Evolutionary conservation across 148 eudicot species (phyloP).

Genomic region (Nepenthes mirabilis): DNA sequence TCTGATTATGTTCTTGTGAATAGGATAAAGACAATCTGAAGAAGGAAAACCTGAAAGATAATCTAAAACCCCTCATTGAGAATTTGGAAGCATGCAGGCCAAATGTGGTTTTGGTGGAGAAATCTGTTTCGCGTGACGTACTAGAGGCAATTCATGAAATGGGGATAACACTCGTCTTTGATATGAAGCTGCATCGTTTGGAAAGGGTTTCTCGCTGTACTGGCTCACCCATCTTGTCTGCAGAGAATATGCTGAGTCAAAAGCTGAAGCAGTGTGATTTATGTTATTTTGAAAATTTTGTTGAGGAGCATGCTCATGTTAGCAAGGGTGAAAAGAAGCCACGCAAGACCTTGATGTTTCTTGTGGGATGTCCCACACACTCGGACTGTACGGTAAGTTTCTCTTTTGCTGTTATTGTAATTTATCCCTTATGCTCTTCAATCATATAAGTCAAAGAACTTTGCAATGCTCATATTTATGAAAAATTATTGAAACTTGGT

Average conservation of each 20-base stretch:
- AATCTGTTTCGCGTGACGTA: conserved; percentile 72
- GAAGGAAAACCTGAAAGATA: conserved; percentile 6
- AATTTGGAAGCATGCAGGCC: conserved; percentile 55
- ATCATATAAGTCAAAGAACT: too few species aligned
- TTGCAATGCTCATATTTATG: too few species aligned
- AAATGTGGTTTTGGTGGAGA: conserved; percentile 81
- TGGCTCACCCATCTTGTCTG: conserved; percentile 64
- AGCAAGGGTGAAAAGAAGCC: conserved; percentile 61
- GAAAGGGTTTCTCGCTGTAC: conserved; percentile 86
- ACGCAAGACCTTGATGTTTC: conserved; percentile 77
- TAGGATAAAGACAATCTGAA: conserved; percentile 39
- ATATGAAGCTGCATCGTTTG: conserved; percentile 87
- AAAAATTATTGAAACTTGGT: too few species aligned
- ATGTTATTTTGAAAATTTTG: conserved; percentile 59
- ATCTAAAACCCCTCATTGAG: conserved; percentile 25
- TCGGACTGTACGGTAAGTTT: conserved; percentile 76
- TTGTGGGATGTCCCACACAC: conserved; percentile 71
- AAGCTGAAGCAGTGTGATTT: conserved; percentile 61
- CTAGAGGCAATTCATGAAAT: conserved; percentile 60
- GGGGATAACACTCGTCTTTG: conserved; percentile 71
- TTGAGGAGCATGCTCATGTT: conserved; percentile 59
- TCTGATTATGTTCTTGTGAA: conserved; percentile 10
- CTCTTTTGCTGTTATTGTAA: conserved; percentile 1
- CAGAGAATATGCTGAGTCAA: conserved; percentile 33
- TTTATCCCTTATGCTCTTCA: not conserved